Evolutionary conservation across 257 asterid species (phyloP).

Genomic region (Nicotiana attenuata): DNA sequence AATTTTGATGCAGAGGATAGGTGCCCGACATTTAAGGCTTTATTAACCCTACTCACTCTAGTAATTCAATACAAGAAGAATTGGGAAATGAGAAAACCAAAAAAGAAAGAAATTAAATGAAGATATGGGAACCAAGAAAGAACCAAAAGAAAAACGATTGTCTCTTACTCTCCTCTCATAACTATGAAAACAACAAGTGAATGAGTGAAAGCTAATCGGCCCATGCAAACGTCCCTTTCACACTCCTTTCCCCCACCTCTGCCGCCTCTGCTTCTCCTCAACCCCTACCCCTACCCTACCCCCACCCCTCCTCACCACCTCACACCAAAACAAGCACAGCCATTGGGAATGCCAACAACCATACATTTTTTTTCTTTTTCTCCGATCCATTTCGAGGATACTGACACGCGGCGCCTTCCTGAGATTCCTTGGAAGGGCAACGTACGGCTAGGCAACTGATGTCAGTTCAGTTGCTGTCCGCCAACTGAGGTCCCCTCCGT

Average conservation of each 20-base stretch:
- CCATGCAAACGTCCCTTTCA: slow-evolving; percentile 90
- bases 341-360: slow-evolving; percentile 83
- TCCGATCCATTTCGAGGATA: too few species aligned
- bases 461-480: too few species aligned
- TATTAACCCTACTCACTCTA: slow-evolving; percentile 22
- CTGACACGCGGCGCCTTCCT: too few species aligned
- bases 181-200: slow-evolving; percentile 85
- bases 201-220: slow-evolving; percentile 70
- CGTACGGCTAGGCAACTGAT: too few species aligned
- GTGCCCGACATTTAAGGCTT: slow-evolving; percentile 89
- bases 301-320: slow-evolving; percentile 10
- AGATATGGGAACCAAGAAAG: slow-evolving; percentile 4
- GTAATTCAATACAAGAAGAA: not conserved
- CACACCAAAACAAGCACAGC: slow-evolving; percentile 17
- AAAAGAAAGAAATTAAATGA: not conserved
- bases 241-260: slow-evolving; percentile 71
- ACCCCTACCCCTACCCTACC: slow-evolving; percentile 36
- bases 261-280: slow-evolving; percentile 42
- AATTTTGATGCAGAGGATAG: slow-evolving; percentile 51
- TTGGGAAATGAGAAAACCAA: slow-evolving; percentile 27
- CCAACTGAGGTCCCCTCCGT: too few species aligned
- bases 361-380: slow-evolving; percentile 27
- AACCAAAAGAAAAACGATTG: slow-evolving; percentile 5
- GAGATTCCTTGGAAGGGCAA: too few species aligned
- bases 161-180: slow-evolving; percentile 28